Evolutionary conservation across 345 rosid species (phyloP).

Genomic region (Nephelium lappaceum): DNA sequence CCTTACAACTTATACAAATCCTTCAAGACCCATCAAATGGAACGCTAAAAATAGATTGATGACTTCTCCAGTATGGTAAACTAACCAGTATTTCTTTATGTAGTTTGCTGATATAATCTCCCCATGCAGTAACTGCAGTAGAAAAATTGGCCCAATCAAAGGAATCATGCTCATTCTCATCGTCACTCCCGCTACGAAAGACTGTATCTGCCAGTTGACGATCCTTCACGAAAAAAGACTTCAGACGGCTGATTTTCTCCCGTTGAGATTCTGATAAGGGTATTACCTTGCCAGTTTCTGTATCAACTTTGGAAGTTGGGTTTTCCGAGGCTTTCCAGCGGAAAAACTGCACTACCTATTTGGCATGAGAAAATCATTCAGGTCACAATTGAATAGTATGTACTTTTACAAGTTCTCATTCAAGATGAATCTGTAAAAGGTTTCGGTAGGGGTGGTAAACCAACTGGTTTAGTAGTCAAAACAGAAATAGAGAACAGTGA

Average conservation of each 20-base stretch:
- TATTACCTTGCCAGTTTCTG: constrained; percentile 24
- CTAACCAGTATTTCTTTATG: constrained; percentile 46
- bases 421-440: not conserved
- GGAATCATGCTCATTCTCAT: constrained; percentile 22
- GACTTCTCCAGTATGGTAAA: constrained; percentile 63
- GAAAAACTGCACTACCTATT: constrained; percentile 69
- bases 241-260: constrained; percentile 40
- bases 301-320: constrained; percentile 9
- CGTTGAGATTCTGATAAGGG: constrained; percentile 44
- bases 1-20: no score
- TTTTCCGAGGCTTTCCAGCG: constrained; percentile 54
- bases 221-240: constrained; percentile 44
- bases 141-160: constrained; percentile 47
- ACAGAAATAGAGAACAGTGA: not conserved
- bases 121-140: constrained; percentile 47
- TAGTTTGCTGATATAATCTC: constrained; percentile 48
- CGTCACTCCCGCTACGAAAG: constrained; percentile 23
- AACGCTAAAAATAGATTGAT: constrained; percentile 44
- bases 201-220: constrained; percentile 31
- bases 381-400: not conserved
- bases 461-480: not conserved
- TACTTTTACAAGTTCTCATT: not conserved
- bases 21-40: constrained; percentile 17
- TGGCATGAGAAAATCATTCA: constrained; percentile 3
- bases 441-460: not conserved